Conservation (phyloP, 345 rosid species). For the Moricandia arvensis region DNA sequence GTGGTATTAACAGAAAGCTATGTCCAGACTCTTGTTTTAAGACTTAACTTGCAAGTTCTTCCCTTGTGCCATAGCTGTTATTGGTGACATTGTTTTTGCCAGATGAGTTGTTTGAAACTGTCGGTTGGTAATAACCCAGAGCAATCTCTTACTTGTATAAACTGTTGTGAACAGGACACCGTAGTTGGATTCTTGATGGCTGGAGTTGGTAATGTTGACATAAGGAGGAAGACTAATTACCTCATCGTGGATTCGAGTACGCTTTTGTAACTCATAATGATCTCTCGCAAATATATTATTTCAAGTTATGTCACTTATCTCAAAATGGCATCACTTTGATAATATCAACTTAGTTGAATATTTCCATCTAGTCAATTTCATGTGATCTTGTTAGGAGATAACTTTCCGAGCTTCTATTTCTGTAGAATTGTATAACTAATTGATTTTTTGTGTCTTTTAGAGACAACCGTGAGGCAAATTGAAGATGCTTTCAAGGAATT, state of each 20-base stretch:
- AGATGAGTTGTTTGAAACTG: neutral
- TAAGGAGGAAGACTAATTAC: slow-evolving; percentile 89
- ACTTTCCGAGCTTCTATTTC: slow-evolving; percentile 7
- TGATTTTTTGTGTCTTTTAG: slow-evolving; percentile 34
- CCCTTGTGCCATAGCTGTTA: no score
- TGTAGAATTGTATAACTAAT: neutral
- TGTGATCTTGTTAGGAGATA: neutral
- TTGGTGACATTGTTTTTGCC: no score
- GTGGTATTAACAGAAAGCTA: neutral
- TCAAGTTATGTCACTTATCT: no score
- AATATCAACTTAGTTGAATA: neutral
- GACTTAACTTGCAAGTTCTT: neutral
- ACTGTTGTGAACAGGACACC: slow-evolving; percentile 58
- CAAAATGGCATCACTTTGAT: neutral
- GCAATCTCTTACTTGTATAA: neutral
- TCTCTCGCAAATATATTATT: neutral
- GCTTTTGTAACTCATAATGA: slow-evolving; percentile 22
- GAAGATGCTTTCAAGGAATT: slow-evolving; percentile 90
- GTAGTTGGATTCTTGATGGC: slow-evolving; percentile 91
- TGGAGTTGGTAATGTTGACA: slow-evolving; percentile 98
- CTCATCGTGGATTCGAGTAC: slow-evolving; percentile 94
- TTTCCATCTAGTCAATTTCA: neutral
- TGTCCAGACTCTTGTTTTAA: neutral
- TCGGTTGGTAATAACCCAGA: neutral
- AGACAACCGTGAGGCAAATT: slow-evolving; percentile 74